A percentile compares a stretch with the other conserved stretches of the same genome.
phyloP scores from a whole-genome alignment of 176 grass and related monocot genomes.

The Hordeum marinum region DNA sequence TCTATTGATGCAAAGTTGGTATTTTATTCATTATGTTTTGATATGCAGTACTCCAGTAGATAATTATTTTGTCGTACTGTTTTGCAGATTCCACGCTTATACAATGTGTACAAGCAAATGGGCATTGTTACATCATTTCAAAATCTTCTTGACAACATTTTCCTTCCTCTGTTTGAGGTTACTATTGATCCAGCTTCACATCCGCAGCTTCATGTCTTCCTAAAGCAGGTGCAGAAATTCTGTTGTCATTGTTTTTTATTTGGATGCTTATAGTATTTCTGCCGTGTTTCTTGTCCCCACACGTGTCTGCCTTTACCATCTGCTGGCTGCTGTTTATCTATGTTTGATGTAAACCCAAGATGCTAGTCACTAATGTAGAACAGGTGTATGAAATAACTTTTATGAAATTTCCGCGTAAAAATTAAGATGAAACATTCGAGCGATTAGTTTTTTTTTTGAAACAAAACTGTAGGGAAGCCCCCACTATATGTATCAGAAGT shows the following conservation, averaged over 20 bases:
- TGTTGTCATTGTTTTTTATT: conserved; percentile 13
- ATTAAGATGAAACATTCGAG: not conserved
- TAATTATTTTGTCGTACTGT: not conserved
- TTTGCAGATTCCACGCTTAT: conserved; percentile 88
- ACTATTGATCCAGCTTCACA: conserved; percentile 90
- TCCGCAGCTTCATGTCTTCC: conserved; percentile 89
- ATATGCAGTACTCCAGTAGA: not conserved
- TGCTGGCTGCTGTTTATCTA: not conserved
- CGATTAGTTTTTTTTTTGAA: conserved; percentile 6
- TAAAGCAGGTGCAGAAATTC: conserved; percentile 67
- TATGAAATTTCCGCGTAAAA: not conserved
- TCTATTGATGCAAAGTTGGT: conserved; percentile 12
- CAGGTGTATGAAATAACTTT: not conserved
- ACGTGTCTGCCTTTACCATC: not conserved
- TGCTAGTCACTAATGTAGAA: not conserved
- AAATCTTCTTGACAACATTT: conserved; percentile 95
- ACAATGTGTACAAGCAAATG: conserved; percentile 99
- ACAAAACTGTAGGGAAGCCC: not conserved
- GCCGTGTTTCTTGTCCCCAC: not conserved
- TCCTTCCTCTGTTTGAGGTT: conserved; percentile 98
- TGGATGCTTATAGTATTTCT: conserved; percentile 11
- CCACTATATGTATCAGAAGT: not conserved
- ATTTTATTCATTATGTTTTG: not conserved
- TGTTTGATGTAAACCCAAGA: not conserved
- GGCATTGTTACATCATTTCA: conserved; percentile 97